Conservation (phyloP, 495 filamentous ascomycete genomes). For the Penicillium egyptiacum region DNA sequence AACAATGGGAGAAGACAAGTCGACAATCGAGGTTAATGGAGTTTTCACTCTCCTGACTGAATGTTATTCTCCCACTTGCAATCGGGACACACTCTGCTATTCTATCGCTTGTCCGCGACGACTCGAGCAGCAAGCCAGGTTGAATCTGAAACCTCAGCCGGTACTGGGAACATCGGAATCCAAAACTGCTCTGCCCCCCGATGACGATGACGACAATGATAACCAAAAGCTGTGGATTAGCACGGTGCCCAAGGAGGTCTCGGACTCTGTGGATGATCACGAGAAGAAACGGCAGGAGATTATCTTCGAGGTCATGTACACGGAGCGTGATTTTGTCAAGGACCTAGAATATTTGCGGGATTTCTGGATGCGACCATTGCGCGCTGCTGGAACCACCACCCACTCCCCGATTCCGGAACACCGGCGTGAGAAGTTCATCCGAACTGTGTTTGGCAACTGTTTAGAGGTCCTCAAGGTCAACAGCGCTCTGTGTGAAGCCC, state of each 20-base stretch:
- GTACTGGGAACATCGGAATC: slow-evolving; percentile 82
- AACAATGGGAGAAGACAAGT: slow-evolving; percentile 80
- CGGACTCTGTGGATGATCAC: slow-evolving; percentile 79
- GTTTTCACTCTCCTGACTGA: slow-evolving; percentile 95
- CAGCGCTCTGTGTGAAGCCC: slow-evolving; percentile 75
- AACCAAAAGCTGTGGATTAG: slow-evolving; percentile 99
- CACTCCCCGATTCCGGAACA: slow-evolving; percentile 86
- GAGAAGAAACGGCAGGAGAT: slow-evolving; percentile 98
- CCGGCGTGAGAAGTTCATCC: slow-evolving; percentile 84
- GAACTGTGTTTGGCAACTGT: slow-evolving; percentile 93
- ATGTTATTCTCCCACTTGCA: slow-evolving; percentile 98
- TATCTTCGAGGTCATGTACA: slow-evolving; percentile 98
- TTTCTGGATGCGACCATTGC: slow-evolving; percentile 96
- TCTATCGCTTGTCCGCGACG: slow-evolving; percentile 96
- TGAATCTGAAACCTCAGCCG: slow-evolving; percentile 89
- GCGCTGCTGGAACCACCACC: slow-evolving; percentile 60
- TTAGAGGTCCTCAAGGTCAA: slow-evolving; percentile 94
- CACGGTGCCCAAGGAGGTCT: slow-evolving; percentile 92
- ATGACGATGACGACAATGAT: slow-evolving; percentile 78
- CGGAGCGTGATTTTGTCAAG: slow-evolving; percentile 98
- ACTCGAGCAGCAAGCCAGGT: slow-evolving; percentile 88
- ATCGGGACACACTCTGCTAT: slow-evolving; percentile 90
- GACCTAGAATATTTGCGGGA: slow-evolving; percentile 97
- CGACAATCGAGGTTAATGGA: slow-evolving; percentile 83
- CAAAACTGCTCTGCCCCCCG: slow-evolving; percentile 68